Conservation (phyloP, 768 basidiomycete genomes). For the Strobilomyces dryophilus region DNA sequence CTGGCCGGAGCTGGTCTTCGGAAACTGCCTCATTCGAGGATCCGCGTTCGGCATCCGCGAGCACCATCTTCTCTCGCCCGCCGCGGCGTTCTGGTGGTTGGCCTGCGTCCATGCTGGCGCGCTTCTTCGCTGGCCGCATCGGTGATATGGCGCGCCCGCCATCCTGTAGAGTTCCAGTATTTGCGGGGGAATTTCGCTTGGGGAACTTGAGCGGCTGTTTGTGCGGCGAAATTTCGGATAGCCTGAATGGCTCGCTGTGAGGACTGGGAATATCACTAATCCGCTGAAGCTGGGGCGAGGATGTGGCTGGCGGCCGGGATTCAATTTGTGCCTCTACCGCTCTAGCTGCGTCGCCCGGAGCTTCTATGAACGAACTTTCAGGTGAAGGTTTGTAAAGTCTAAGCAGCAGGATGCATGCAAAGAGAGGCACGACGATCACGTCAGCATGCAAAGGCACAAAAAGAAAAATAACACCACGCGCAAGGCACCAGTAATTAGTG, state of each 20-base stretch:
- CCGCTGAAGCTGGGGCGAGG: background rate
- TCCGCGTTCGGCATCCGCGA: slow-evolving; percentile 11
- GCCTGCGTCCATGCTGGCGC: slow-evolving; percentile 34
- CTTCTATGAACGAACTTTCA: slow-evolving; percentile 14
- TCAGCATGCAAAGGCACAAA: slow-evolving; percentile 20
- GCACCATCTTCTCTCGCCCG: slow-evolving; percentile 31
- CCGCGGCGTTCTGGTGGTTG: slow-evolving; percentile 16
- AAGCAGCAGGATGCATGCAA: slow-evolving; percentile 18
- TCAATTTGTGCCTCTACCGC: background rate
- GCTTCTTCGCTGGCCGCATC: slow-evolving; percentile 45
- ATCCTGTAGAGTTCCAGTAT: slow-evolving; percentile 17
- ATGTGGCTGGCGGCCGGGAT: slow-evolving; percentile 5
- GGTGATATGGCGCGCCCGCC: slow-evolving; percentile 32
- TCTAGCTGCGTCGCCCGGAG: slow-evolving; percentile 8
- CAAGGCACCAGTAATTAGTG: slow-evolving; percentile 28
- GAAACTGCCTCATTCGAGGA: slow-evolving; percentile 15
- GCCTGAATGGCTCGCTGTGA: slow-evolving; percentile 31
- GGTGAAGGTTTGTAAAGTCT: slow-evolving; percentile 28
- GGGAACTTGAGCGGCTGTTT: slow-evolving; percentile 17
- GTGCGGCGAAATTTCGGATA: slow-evolving; percentile 51
- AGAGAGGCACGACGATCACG: slow-evolving; percentile 24
- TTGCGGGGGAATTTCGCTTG: slow-evolving; percentile 4
- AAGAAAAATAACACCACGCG: slow-evolving; percentile 8
- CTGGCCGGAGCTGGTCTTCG: slow-evolving; percentile 1
- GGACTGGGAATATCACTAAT: background rate